Percentiles rank a stretch among this genome's conserved stretches.
Evolutionary conservation across 2,329 filamentous ascomycete genomes (phyloP).

Genomic region (Calonectria pteridis): DNA sequence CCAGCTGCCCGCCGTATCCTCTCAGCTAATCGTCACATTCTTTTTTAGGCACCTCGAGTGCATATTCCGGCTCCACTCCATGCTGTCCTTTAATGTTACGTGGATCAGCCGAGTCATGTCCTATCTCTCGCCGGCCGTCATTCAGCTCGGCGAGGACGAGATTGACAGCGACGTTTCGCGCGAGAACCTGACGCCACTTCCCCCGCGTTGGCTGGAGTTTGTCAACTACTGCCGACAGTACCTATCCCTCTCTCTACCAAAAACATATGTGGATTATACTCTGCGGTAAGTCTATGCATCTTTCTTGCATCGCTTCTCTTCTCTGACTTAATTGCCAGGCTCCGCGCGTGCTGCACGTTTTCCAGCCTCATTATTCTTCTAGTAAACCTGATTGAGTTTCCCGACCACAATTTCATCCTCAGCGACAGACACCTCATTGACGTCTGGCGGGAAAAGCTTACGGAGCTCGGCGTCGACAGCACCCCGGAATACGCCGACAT

Average conservation of each 20-base stretch:
- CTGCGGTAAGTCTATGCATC: slow-evolving; percentile 17
- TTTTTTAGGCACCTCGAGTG: slow-evolving; percentile 36
- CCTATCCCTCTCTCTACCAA: slow-evolving; percentile 19
- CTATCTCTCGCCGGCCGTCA: slow-evolving; percentile 31
- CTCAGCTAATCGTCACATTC: slow-evolving; percentile 23
- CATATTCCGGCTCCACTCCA: slow-evolving; percentile 28
- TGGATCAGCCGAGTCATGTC: slow-evolving; percentile 33
- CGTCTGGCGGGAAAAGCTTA: slow-evolving; percentile 17
- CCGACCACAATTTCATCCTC: slow-evolving; percentile 16
- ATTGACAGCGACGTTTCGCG: slow-evolving; percentile 26
- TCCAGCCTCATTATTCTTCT: slow-evolving; percentile 35
- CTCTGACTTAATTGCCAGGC: slow-evolving; percentile 18
- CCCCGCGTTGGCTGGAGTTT: slow-evolving; percentile 34
- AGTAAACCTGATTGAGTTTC: slow-evolving; percentile 39
- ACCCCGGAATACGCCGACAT: slow-evolving; percentile 23
- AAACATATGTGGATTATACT: slow-evolving; percentile 29
- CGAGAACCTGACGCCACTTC: slow-evolving; percentile 29
- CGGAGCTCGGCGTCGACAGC: not conserved
- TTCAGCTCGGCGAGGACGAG: slow-evolving; percentile 28
- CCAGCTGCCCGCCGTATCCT: not conserved
- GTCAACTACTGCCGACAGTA: slow-evolving; percentile 30
- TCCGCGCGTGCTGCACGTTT: slow-evolving; percentile 33
- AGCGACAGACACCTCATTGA: slow-evolving; percentile 28
- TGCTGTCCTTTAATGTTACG: slow-evolving; percentile 35
- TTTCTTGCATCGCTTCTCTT: accelerated